Evolutionary conservation across 2,329 filamentous ascomycete species (phyloP).

Genomic region (Dactylellina cionopaga): DNA sequence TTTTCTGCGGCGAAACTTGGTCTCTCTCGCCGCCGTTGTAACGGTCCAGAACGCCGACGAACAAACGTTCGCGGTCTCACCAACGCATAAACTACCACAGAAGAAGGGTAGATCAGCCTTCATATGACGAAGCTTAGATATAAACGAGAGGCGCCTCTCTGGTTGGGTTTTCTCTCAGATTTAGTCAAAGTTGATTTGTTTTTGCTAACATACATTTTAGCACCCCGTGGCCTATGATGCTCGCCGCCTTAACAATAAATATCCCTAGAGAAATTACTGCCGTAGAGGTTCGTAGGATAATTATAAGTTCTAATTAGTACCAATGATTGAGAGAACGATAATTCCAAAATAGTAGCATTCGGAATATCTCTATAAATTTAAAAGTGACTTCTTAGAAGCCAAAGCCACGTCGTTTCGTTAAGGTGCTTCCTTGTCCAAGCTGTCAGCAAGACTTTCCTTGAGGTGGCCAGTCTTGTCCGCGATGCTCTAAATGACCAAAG

Average conservation of each 20-base stretch:
- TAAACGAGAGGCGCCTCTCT: not conserved
- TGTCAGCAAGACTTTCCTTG: conserved; percentile 1
- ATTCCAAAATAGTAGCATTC: too few species aligned
- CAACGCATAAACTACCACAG: conserved; percentile 33
- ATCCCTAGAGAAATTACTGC: too few species aligned
- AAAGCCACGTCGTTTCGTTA: not conserved
- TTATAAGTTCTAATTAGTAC: too few species aligned
- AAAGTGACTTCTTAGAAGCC: not conserved
- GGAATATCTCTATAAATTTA: not conserved
- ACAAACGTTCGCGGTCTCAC: conserved; percentile 12
- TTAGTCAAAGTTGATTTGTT: not conserved
- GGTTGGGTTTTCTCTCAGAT: not conserved
- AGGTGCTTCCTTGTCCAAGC: not conserved
- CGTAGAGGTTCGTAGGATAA: too few species aligned
- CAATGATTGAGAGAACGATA: too few species aligned
- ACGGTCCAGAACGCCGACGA: not conserved
- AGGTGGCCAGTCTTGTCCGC: conserved; percentile 21
- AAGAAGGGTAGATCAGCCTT: too few species aligned
- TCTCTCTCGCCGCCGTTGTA: not conserved
- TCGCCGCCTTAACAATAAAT: too few species aligned
- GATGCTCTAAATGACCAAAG: conserved; percentile 8
- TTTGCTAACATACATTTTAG: conserved; percentile 2
- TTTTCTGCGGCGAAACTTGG: conserved; percentile 50
- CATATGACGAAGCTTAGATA: not conserved
- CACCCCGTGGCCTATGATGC: too few species aligned